These are phyloP conservation scores for Chrysopogon serrulatus DNA, from an alignment of 176 grass and related monocot genomes.

Conservation along the genomic window DNA sequence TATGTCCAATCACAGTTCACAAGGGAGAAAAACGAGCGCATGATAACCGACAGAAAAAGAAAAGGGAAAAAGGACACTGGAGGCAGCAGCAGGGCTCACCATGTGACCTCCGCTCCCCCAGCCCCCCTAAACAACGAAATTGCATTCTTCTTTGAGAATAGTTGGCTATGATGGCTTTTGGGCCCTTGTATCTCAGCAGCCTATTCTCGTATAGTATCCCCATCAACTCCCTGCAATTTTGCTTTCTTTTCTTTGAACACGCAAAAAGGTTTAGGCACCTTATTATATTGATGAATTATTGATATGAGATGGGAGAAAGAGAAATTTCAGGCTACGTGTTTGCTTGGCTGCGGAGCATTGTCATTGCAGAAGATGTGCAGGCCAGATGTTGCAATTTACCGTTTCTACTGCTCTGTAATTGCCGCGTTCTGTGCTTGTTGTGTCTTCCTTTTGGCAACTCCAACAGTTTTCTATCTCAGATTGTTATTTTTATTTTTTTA, in stretches of 20 bases:
- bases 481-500: no score
- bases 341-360: no score
- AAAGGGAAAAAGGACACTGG: background rate
- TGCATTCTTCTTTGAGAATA: background rate
- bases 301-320: background rate
- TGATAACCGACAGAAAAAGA: constrained; percentile 13
- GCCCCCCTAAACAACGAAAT: background rate
- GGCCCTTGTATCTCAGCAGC: background rate
- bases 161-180: constrained; percentile 19
- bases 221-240: background rate
- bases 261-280: background rate
- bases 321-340: no score
- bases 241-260: background rate
- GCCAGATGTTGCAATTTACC: no score
- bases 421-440: no score
- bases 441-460: no score
- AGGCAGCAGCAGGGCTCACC: background rate
- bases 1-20: constrained; percentile 37
- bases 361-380: no score
- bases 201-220: background rate
- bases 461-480: no score
- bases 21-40: background rate
- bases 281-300: no score
- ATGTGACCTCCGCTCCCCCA: constrained; percentile 13
- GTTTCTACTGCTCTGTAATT: no score